Evolutionary conservation across 2,329 filamentous ascomycete genomes (phyloP).

Genomic region (Colletotrichum karsti): DNA sequence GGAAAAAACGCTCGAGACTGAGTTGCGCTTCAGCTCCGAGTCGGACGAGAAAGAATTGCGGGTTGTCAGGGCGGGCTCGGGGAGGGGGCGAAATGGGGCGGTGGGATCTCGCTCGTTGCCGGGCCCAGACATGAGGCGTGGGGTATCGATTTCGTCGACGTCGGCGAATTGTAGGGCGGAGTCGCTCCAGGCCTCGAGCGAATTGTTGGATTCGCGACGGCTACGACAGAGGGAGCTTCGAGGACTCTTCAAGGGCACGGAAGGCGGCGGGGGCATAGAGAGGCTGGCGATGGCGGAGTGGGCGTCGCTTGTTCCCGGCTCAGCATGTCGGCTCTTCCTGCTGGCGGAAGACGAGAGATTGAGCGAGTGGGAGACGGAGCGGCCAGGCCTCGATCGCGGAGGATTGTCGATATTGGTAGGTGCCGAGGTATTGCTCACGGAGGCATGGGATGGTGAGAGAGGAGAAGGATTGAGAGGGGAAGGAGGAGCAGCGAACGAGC

Average conservation of each 20-base stretch:
- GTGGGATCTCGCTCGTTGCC: slow-evolving; percentile 34
- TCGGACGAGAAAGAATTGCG: slow-evolving; percentile 61
- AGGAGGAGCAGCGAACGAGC: slow-evolving; percentile 21
- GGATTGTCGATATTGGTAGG: background rate
- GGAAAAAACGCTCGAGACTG: slow-evolving; percentile 78
- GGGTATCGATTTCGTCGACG: slow-evolving; percentile 58
- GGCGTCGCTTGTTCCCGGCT: slow-evolving; percentile 65
- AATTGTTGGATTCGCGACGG: slow-evolving; percentile 52
- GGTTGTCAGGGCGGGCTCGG: slow-evolving; percentile 57
- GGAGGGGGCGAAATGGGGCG: slow-evolving; percentile 44
- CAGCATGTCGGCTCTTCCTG: slow-evolving; percentile 67
- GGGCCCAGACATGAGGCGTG: slow-evolving; percentile 50
- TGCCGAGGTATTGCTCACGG: background rate
- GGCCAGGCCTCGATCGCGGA: slow-evolving; percentile 29
- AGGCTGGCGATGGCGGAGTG: slow-evolving; percentile 68
- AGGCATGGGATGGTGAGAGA: slow-evolving; percentile 2
- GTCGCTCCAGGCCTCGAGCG: slow-evolving; percentile 49
- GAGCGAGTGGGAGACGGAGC: slow-evolving; percentile 43
- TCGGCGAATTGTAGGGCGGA: slow-evolving; percentile 51
- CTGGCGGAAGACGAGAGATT: slow-evolving; percentile 56
- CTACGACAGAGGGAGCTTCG: slow-evolving; percentile 49
- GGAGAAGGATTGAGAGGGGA: slow-evolving; percentile 3
- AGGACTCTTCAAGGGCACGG: slow-evolving; percentile 51
- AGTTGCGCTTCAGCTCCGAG: slow-evolving; percentile 70
- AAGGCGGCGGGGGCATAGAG: slow-evolving; percentile 67